These are phyloP conservation scores for Monosporozyma servazzii DNA, from an alignment of 805 yeast genomes.

Conservation along the genomic window DNA sequence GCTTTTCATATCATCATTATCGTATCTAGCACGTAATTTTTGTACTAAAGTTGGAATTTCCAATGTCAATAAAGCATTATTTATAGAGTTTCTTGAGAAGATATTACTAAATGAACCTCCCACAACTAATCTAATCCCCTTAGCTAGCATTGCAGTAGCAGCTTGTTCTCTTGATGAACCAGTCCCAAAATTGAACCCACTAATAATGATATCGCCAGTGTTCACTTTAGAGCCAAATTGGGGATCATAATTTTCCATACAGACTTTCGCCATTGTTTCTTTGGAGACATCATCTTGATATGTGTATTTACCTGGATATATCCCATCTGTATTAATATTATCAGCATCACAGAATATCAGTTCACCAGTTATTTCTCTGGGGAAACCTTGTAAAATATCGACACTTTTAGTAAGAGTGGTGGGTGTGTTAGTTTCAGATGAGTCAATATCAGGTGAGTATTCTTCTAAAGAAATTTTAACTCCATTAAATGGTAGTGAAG, in stretches of 20 bases:
- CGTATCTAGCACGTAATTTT: conserved; percentile 61
- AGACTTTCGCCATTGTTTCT: conserved; percentile 96
- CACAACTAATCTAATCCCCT: conserved; percentile 86
- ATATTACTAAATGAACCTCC: conserved; percentile 97
- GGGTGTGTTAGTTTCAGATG: conserved; percentile 23
- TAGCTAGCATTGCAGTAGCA: conserved; percentile 93
- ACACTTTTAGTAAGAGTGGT: conserved; percentile 40
- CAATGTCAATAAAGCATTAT: conserved; percentile 87
- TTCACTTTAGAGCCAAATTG: conserved; percentile 76
- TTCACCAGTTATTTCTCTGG: conserved; percentile 81
- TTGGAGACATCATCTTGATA: conserved; percentile 94
- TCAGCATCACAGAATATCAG: conserved; percentile 92
- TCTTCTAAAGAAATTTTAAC: conserved; percentile 30
- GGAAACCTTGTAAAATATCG: conserved; percentile 86
- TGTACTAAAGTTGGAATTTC: conserved; percentile 85
- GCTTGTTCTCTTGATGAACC: conserved; percentile 99
- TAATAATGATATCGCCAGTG: conserved; percentile 80
- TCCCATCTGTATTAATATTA: conserved; percentile 95
- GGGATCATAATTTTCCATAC: conserved; percentile 97
- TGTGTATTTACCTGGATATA: conserved; percentile 97
- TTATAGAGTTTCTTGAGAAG: conserved; percentile 90
- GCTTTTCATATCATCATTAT: conserved; percentile 28
- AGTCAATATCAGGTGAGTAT: conserved; percentile 9
- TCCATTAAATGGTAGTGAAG: conserved; percentile 42
- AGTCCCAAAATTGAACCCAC: conserved; percentile 95